Evolutionary conservation across 176 grass and related monocot species (phyloP), one percentile per base, ranked within the genome.

Genomic region (Puya raimondii): DNA sequence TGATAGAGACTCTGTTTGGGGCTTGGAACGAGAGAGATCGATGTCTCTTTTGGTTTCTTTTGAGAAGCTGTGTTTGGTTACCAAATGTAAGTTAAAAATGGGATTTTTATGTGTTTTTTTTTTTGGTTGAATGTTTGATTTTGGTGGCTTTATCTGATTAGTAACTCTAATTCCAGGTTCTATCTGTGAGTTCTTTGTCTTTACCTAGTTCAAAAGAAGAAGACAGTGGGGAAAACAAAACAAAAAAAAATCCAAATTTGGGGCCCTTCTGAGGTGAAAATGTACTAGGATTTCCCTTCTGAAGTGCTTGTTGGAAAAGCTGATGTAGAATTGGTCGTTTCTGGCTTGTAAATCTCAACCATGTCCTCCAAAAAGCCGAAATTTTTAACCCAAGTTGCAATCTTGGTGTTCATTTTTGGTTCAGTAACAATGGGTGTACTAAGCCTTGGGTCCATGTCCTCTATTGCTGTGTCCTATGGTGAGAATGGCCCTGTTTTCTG

Each of bases 401-500:
- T 74, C 42, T 69, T 63, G 42, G 70, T 10, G 50, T 17, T 53
- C 21, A 53, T 73, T 50, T 49, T 21, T 64, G 42, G 23, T 16
- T 73, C 51, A 22, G 11, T 68, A 1, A 73, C 29, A 70, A 4
- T 71, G 26, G 58, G 74, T 5, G 84, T 82, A 2, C 52, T 29
- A 73, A 81, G 79, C 53, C 89, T 97, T 47, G 93, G 93, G 17
- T 97, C 93, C 73, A 97, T 97, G 93, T 86, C 89, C 47, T 97
- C 93, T 72, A 88, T 97, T 54, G 78, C 93, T 9, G 93, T 97
- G 59, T 90, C 93, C 3, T 97, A 97, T 18, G 93, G 93, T 3
- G 89, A 92, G 74, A 91, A 97, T 63, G 93, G 93, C 12, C 93
- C 93, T 13, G 93, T 90, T 25, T 97, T 97, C 79, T 97, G 93